Conservation (phyloP, 768 basidiomycete species). For the Suillus tomentosus region DNA sequence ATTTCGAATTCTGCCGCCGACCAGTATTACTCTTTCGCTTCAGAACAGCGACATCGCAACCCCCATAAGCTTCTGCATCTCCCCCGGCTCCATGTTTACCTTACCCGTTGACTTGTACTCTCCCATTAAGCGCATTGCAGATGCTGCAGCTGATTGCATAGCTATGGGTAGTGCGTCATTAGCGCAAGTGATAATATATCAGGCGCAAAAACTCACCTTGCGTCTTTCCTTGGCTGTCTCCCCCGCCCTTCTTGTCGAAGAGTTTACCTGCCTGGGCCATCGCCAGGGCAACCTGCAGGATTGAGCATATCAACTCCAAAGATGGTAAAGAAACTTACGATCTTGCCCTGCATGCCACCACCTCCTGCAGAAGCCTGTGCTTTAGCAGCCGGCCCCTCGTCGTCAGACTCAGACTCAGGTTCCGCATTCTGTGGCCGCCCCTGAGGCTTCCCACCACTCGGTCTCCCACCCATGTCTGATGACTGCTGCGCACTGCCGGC, state of each 20-base stretch:
- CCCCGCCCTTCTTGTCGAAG: slow-evolving; percentile 34
- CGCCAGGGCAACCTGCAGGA: slow-evolving; percentile 28
- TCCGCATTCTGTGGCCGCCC: background rate
- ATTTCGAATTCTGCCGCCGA: background rate
- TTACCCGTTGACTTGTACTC: slow-evolving; percentile 29
- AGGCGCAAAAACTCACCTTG: slow-evolving; percentile 22
- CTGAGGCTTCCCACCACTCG: slow-evolving; percentile 10
- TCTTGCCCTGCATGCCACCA: slow-evolving; percentile 29
- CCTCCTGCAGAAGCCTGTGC: slow-evolving; percentile 18
- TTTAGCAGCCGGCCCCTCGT: slow-evolving; percentile 10
- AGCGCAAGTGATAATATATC: background rate
- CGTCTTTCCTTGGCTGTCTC: slow-evolving; percentile 24
- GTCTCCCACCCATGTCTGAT: background rate
- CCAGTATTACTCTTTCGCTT: background rate
- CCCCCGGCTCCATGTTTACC: slow-evolving; percentile 27
- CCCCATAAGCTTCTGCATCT: slow-evolving; percentile 30
- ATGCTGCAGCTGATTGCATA: slow-evolving; percentile 35
- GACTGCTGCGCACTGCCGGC: slow-evolving; percentile 12
- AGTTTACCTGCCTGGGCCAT: slow-evolving; percentile 35
- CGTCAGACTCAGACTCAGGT: background rate
- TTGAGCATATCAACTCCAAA: background rate
- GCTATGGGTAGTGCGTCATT: slow-evolving; percentile 16
- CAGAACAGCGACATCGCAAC: slow-evolving; percentile 30
- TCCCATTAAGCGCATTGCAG: slow-evolving; percentile 29
- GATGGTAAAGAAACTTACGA: slow-evolving; percentile 21